Percentiles rank a stretch among this genome's conserved stretches.
Evolutionary conservation across 495 filamentous ascomycete species (phyloP).

Genomic region (Penicillium bialowiezense): DNA sequence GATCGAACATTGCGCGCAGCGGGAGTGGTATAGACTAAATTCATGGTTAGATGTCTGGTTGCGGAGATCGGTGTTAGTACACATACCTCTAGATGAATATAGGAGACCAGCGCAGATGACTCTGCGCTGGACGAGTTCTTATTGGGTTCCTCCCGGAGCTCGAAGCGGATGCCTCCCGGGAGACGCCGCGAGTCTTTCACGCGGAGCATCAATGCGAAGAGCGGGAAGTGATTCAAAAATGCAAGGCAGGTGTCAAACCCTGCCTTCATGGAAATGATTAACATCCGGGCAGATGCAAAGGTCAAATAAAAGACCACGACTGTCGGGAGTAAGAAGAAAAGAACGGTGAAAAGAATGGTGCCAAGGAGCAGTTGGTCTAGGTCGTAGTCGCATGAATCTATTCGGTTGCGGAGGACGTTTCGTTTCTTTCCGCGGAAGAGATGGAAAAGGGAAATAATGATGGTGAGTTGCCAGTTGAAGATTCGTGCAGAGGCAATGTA

Average conservation of each 20-base stretch:
- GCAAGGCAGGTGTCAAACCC: constrained; percentile 85
- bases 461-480: constrained; percentile 96
- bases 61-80: not conserved
- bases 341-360: constrained; percentile 92
- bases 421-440: constrained; percentile 97
- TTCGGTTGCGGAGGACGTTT: constrained; percentile 94
- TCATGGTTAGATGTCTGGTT: constrained; percentile 3
- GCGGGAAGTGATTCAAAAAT: constrained; percentile 94
- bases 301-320: constrained; percentile 96
- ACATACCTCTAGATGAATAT: constrained; percentile 75
- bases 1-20: constrained; percentile 90
- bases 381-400: constrained; percentile 98
- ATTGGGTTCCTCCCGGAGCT: constrained; percentile 62
- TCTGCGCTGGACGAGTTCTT: constrained; percentile 17
- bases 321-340: constrained; percentile 94
- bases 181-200: constrained; percentile 89
- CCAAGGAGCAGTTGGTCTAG: constrained; percentile 95
- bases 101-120: constrained; percentile 55
- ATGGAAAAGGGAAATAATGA: constrained; percentile 95
- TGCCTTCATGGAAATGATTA: constrained; percentile 89
- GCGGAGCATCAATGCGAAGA: constrained; percentile 95
- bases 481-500: constrained; percentile 96
- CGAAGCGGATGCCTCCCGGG: constrained; percentile 91
- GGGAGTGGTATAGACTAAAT: constrained; percentile 79
- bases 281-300: constrained; percentile 91